Base-by-base conservation (phyloP, 2,329 filamentous ascomycete genomes). In the Fusarium temperatum region DNA sequence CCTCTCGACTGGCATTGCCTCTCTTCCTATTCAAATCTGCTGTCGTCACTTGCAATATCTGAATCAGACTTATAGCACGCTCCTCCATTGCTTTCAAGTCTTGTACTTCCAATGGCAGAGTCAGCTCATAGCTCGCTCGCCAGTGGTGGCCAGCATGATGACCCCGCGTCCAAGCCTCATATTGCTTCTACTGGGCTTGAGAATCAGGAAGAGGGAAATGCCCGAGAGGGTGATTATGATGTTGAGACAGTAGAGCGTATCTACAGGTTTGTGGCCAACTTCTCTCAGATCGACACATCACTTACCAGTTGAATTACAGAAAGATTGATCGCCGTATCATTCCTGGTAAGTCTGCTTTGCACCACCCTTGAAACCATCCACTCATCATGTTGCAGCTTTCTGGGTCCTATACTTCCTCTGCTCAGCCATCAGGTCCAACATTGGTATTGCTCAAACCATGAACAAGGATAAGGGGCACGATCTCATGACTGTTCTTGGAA, bases 391-490 rank as follows among this genome's bases (percentile, higher is more conserved):
- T 15, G 28, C 70, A 88, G 94, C 95, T 36, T 96, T 98, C 82
- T 98, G 95, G 95, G 82, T 92, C 22, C 88, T 98, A 22, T 98
- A 98, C 84, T 98, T 98, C 80, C 89, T 98, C 73, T 96, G 94
- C 86, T 96, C 94, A 0, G 95, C 94, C 69, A 96, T 98, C 78
- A 91, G 94, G 59, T 96, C 94, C 78, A 98, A 97, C 83, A 94
- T 98, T 74, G 94, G 94, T 70, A 91, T 98, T 75, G 93, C 95
- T n/a, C 94, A 98, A 84, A 98, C 95, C 4, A 98, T 98, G 95
- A 98, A 98, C 83, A 83, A 83, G 36, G 83, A 87, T 24, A 83
- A 88, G 47, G 87, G 89, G 39, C 94, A 98, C 80, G 92, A 96
- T 79, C 89, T 98, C n/a, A 89, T 89, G 75, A 89, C 89, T 5